These are phyloP conservation scores for Alectoria sarmentosa DNA, from an alignment of 495 filamentous ascomycete genomes.

Conservation along the genomic window DNA sequence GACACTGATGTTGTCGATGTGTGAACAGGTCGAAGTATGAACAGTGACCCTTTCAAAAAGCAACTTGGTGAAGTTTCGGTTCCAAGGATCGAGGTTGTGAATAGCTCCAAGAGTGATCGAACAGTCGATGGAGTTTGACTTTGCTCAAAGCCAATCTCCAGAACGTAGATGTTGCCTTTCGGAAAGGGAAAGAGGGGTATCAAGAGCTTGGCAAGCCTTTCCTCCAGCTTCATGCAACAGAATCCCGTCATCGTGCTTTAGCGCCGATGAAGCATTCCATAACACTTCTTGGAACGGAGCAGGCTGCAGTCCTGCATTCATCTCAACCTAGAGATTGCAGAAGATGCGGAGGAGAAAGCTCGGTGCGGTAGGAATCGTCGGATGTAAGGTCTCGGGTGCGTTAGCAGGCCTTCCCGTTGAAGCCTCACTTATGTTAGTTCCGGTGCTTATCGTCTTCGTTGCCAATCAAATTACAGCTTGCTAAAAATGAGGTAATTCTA, in stretches of 20 bases:
- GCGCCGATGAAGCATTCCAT: neutral
- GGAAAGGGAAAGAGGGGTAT: neutral
- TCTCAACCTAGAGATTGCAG: neutral
- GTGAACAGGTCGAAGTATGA: neutral
- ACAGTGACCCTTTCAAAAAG: neutral
- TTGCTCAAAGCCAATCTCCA: neutral
- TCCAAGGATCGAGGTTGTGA: neutral
- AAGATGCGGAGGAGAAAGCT: neutral
- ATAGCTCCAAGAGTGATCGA: neutral
- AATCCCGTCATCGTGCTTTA: neutral
- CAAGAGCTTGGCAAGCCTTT: neutral
- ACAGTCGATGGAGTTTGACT: neutral
- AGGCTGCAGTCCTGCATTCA: neutral
- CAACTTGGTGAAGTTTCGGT: too few relatives aligned
- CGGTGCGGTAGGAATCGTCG: neutral
- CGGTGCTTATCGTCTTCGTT: neutral
- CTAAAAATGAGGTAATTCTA: neutral
- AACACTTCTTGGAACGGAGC: neutral
- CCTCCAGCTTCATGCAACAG: neutral
- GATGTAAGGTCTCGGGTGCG: neutral
- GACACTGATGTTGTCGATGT: neutral
- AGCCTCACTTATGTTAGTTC: neutral
- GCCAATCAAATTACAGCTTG: neutral
- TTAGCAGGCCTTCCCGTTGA: neutral
- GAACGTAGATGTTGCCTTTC: neutral